phyloP scores from a whole-genome alignment of 192 early-diverging fungal genomes.

The Thamnidium elegans region DNA sequence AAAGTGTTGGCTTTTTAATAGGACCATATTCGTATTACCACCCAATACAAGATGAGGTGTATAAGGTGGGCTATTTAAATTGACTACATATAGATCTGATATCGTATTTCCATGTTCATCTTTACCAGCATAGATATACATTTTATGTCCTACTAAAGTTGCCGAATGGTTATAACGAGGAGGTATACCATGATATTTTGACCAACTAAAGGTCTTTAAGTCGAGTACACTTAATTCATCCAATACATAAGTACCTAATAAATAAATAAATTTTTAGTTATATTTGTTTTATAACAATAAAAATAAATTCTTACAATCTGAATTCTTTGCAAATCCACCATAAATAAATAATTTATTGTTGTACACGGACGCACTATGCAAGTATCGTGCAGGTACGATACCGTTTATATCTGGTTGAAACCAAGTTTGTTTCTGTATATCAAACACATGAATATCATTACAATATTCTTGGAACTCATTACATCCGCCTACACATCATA shows the following conservation, averaged over 20 bases:
- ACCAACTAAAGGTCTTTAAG: constrained; percentile 56
- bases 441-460: constrained; percentile 61
- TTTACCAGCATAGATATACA: constrained; percentile 63
- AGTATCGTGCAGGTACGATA: constrained; percentile 44
- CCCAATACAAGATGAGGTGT: constrained; percentile 39
- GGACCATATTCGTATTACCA: constrained; percentile 43
- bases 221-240: constrained; percentile 56
- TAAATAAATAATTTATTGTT: constrained; percentile 61
- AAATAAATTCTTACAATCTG: constrained; percentile 45
- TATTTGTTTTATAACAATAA: not conserved
- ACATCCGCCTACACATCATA: constrained; percentile 48
- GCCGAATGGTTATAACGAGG: constrained; percentile 58
- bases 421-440: constrained; percentile 54
- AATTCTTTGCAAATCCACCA: constrained; percentile 56
- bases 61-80: constrained; percentile 40
- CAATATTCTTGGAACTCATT: constrained; percentile 53
- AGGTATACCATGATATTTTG: constrained; percentile 42
- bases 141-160: constrained; percentile 46
- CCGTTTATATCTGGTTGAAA: constrained; percentile 53
- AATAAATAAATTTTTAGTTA: not conserved
- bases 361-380: constrained; percentile 60
- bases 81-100: constrained; percentile 52
- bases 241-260: constrained; percentile 48
- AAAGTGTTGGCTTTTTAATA: constrained; percentile 59
- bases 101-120: constrained; percentile 49